Conservation (phyloP, 2,329 filamentous ascomycete species). For the Beauveria sp. region DNA sequence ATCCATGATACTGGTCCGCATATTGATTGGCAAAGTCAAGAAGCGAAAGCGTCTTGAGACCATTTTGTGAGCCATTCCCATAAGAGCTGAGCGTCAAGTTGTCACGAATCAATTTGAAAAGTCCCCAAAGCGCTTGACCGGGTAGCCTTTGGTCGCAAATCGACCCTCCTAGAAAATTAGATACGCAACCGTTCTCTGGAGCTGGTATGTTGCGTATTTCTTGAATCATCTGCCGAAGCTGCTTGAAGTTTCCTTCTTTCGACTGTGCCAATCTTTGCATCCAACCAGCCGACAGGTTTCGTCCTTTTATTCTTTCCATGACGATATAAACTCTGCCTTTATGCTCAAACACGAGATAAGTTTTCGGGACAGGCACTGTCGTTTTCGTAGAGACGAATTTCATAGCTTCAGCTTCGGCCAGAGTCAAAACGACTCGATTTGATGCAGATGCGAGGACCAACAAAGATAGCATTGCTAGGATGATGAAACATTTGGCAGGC, state of each 20-base stretch:
- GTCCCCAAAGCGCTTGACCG: not conserved
- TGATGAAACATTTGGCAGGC: not conserved
- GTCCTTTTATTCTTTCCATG: not conserved
- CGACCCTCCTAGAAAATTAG: not conserved
- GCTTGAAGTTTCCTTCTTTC: not conserved
- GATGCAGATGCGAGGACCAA: not conserved
- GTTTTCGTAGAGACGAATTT: not conserved
- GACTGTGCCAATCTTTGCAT: not conserved
- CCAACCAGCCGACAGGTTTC: not conserved
- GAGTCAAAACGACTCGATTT: not conserved
- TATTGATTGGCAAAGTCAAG: too few species aligned
- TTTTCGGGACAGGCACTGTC: not conserved
- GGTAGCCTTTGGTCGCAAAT: not conserved
- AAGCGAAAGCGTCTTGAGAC: too few species aligned
- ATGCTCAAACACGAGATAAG: not conserved
- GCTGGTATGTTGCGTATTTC: not conserved
- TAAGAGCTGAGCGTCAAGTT: too few species aligned
- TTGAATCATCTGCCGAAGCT: not conserved
- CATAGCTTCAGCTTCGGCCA: not conserved
- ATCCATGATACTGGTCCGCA: too few species aligned
- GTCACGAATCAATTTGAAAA: not conserved
- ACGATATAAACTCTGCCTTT: not conserved
- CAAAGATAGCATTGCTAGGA: not conserved
- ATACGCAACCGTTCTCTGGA: not conserved
- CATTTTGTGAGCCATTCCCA: too few species aligned